Conservation (phyloP, 2,329 filamentous ascomycete species). For the Tympanopsis confertula region DNA sequence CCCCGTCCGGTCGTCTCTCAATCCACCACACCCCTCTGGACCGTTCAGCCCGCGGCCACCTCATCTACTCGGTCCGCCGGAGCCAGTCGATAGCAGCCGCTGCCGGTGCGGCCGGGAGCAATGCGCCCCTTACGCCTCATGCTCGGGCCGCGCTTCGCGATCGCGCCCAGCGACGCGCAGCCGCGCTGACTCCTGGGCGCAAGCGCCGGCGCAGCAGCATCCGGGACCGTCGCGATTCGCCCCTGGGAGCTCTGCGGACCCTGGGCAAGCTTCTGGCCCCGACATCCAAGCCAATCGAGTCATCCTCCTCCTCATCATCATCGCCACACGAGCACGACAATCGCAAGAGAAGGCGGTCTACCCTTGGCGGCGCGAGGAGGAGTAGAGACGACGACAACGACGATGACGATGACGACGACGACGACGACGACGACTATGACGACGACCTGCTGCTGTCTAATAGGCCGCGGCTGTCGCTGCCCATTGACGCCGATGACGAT, state of each 20-base stretch:
- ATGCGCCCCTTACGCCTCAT: conserved; percentile 39
- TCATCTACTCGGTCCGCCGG: no score
- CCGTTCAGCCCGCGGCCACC: no score
- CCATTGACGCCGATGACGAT: conserved; percentile 34
- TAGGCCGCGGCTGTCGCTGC: conserved; percentile 41
- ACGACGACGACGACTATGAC: no score
- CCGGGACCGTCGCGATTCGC: conserved; percentile 42
- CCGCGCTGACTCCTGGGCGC: conserved; percentile 47
- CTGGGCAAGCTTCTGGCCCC: conserved; percentile 43
- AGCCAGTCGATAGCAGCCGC: no score
- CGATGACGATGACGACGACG: conserved; percentile 34
- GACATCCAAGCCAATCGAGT: conserved; percentile 26
- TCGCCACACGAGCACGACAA: conserved; percentile 10
- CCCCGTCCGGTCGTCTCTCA: no score
- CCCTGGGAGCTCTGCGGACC: conserved; percentile 37
- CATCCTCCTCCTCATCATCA: conserved; percentile 32
- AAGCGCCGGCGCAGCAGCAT: conserved; percentile 42
- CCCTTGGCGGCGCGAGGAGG: conserved; percentile 11
- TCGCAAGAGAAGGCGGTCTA: conserved; percentile 7
- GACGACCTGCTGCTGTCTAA: conserved; percentile 34
- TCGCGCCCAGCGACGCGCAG: conserved; percentile 44
- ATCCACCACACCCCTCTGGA: no score
- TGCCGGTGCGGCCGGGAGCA: no score
- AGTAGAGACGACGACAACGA: conserved; percentile 17
- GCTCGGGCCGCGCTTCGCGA: conserved; percentile 46